Base-by-base conservation (phyloP, 2,329 filamentous ascomycete species). In the Venturiaceae sp. region DNA sequence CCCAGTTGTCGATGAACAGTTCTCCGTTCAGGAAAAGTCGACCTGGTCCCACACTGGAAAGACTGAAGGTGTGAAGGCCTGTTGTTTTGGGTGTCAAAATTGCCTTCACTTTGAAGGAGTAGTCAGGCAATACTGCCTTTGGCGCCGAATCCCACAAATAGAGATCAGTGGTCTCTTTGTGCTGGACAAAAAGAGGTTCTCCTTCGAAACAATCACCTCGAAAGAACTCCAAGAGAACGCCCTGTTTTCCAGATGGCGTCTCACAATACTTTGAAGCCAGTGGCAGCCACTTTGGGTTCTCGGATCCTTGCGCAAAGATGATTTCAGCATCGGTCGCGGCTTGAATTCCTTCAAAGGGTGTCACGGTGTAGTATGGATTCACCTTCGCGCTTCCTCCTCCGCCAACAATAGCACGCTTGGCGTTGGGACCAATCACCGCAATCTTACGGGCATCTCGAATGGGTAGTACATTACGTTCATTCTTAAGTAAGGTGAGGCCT, bases 61-160 rank as follows among this genome's bases (percentile, higher is more conserved):
- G 85, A 61, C 84, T 85, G 63, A 87, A 77, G 2, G 82, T 85
- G 65, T 88, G 84, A 57, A 76, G 80, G 3, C 85, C 85, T 0
- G 77, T 81, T 0, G 78, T 77, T 26, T 75, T 80, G 0, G 85
- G 77, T 0, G 80, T 85, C 23, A 88, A 70, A 34, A 75, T 77
- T 0, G 83, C 83, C 54, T 80, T 86, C 26, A 82, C 83, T 52
- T 82, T 72, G 56, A 84, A 84, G 1, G 83, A 87, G 78, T 83
- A 87, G 57, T 83, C 78, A 0, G 82, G 82, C 0, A 83, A 80
- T 14, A 85, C 77, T 60, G 84, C 75, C 23, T 76, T 75, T 5
- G 84, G 85, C 0, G 83, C 84, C 3, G 84, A 87, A 63, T 88
- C 85, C 84, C 84, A 87, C 2, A 88, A 75, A 74, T 85, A 87